Conservation (phyloP, 2,329 filamentous ascomycete species). For the Fusarium sp. region DNA sequence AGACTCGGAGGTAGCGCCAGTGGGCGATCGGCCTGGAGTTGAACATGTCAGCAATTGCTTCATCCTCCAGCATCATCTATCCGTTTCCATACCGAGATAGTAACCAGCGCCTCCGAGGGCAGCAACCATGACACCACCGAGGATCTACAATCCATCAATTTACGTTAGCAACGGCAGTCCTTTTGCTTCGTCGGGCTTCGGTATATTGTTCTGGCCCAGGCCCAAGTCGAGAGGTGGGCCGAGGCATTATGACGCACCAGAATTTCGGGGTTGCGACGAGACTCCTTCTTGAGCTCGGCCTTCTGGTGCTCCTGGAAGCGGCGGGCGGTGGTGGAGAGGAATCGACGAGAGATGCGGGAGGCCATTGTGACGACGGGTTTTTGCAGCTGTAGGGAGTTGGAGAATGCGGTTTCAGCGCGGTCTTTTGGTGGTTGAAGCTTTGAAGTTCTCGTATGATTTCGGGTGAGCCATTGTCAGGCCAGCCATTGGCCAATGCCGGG, state of each 20-base stretch:
- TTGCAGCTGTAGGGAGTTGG: constrained; percentile 25
- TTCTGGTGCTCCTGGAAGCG: constrained; percentile 58
- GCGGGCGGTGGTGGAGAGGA: constrained; percentile 64
- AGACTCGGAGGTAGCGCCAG: constrained; percentile 82
- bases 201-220: constrained; percentile 6
- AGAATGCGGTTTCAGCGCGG: constrained; percentile 31
- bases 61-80: constrained; percentile 3
- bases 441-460: constrained; percentile 48
- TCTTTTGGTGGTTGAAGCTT: constrained; percentile 39
- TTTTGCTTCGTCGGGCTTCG: constrained; percentile 1
- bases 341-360: constrained; percentile 64
- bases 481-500: constrained; percentile 44
- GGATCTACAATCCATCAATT: constrained; percentile 67
- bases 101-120: constrained; percentile 89
- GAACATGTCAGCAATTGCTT: constrained; percentile 38
- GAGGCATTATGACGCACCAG: constrained; percentile 54
- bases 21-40: constrained; percentile 78
- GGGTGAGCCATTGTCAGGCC: constrained; percentile 31
- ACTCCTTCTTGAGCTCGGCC: constrained; percentile 63
- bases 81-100: constrained; percentile 74
- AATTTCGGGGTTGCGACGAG: constrained; percentile 62
- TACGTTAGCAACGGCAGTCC: constrained; percentile 27
- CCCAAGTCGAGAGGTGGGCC: constrained; percentile 23
- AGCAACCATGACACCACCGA: constrained; percentile 89
- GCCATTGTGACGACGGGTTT: constrained; percentile 58